Base-by-base conservation (phyloP, 1,139 yeast genomes). In the Yamadazyma dushanensis region DNA sequence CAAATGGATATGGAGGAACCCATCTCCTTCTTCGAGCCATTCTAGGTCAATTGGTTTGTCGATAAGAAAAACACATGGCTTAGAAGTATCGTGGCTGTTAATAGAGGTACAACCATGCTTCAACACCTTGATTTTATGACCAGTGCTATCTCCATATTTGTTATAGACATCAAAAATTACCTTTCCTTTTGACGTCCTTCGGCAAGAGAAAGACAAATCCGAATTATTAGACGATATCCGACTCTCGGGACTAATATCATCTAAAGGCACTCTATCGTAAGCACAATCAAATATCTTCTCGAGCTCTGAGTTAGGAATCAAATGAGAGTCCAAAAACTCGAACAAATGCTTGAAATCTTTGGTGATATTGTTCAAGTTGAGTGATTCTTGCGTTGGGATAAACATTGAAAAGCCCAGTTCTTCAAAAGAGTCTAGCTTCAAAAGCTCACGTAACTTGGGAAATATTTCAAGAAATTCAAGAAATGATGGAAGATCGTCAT, bases 31-130 rank as follows among this genome's bases (percentile, higher is more conserved):
- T 8, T 70, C 66, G 4, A 86, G 57, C 96, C 97, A 88, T 11
- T 50, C 45, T 25, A 66, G 52, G 37, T 56, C 66, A 24, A 70
- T 49, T 5, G 92, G 90, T 36, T 80, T 67, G 49, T 89, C 96
- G 21, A 88, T 66, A 14, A 84, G 60, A 40, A 87, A 76, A 2
- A 89, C 78, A 40, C 96, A 87, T 1, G 82, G 63, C 1, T 39
- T 31, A 3, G 23, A 13, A 9, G 16, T 11, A 22, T 59, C 51
- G 13, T 51, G 44, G 6, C 43, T 39, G 14, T 61, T 54, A 8
- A 78, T 43, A 1, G 53, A 66, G 0, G 89, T 71, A 48, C 90
- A 80, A 1, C 96, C 97, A 48, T 76, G 78, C 19, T 77, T 71
- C 16, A 83, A 44, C 7, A 89, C 63, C 35, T 81, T 66, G 0